Conservation (phyloP, 176 grass and related monocot species). For the Thinopyrum elongatum region DNA sequence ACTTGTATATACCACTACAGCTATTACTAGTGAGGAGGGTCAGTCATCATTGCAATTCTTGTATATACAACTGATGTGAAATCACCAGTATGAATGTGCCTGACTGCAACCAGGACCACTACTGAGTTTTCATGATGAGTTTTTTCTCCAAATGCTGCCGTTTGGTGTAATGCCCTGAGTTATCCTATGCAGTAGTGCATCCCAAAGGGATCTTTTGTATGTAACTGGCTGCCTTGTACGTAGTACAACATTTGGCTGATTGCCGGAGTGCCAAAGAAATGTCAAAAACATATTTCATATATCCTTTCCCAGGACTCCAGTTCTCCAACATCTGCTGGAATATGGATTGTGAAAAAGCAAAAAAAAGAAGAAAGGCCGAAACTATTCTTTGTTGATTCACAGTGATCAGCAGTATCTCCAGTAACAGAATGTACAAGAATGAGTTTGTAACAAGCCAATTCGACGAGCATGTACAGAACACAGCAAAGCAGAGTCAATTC, state of each 20-base stretch:
- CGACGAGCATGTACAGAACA: neutral
- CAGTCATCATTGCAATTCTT: no score
- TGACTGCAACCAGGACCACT: no score
- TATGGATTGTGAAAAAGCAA: neutral
- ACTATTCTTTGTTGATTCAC: neutral
- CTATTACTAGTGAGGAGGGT: no score
- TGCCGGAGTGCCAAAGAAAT: neutral
- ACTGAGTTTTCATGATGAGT: no score
- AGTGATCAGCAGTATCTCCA: neutral
- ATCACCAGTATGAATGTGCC: no score
- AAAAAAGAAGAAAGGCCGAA: neutral
- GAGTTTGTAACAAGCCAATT: neutral
- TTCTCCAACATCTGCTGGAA: neutral
- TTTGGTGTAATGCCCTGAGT: neutral
- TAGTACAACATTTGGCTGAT: slow-evolving; percentile 15
- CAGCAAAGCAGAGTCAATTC: neutral
- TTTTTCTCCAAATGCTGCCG: neutral
- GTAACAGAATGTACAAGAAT: neutral
- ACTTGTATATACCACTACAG: no score
- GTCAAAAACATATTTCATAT: neutral
- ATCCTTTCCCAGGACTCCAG: neutral
- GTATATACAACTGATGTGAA: no score
- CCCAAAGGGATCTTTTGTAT: slow-evolving; percentile 8
- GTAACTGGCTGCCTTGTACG: neutral
- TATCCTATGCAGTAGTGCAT: neutral